Evolutionary conservation across 306 rosid species (phyloP), one percentile per base, ranked within the genome.

Genomic region (Dryas alaskensis): DNA sequence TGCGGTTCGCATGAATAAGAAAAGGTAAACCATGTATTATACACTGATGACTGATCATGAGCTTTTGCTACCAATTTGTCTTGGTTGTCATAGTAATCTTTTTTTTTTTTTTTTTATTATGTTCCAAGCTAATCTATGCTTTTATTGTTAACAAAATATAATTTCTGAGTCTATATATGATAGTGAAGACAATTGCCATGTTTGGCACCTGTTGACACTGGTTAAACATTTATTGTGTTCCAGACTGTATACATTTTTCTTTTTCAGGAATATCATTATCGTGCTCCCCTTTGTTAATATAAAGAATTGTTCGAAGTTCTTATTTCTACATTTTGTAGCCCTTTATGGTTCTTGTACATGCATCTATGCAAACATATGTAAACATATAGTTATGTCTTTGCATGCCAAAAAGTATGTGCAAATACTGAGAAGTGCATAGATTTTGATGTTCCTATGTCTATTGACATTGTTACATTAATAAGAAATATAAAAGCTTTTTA

Each of bases 1-100:
- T 8, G 91, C 96, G 12, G 83, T 93, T 85, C 97, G 94, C 70
- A 88, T 93, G 98, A 93, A 91, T 81, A 79, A 72, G 83, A 50
- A 91, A 89, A 84, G 96, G 98, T 91, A 65, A 70, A 22, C 5
- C 43, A 11, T 37, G 57, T 66, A 17, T 57, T 57, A 22, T 17
- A 57, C 31, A 57, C 27, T 57, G 60, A 60, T 45, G 8, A 42
- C 46, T 31, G 37, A 12, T 57, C 27, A 55, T 53, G 60, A 73
- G 42, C 64, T 57, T 50, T 7, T 66, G 43, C 16, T 43, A 10
- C 31, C 8, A 37, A n/a, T 64, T 10, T 31, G 8, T 52, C 14
- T 7, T 63, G 25, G 31, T 17, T n/a, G 8, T 48, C 10, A 13
- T 67, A 7, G 31, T 10, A 31, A 4, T 59, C 11, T 11, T 69